phyloP scores from a whole-genome alignment of 2,329 filamentous ascomycete genomes.

The Fusarium albosuccineum region DNA sequence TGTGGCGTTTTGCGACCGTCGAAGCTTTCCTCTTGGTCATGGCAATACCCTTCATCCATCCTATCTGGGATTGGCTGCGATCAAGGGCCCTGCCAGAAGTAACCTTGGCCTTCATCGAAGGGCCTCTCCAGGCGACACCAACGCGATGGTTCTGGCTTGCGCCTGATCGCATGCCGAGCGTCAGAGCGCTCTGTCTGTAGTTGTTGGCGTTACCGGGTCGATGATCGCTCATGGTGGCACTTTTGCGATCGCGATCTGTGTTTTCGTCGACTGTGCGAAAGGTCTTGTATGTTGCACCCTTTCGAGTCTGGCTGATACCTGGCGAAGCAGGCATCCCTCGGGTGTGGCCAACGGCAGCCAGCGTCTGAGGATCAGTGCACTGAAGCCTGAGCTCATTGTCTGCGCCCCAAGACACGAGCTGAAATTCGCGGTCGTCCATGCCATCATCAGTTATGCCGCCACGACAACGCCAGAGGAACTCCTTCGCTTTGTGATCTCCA shows the following conservation, averaged over 20 bases:
- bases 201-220: constrained; percentile 60
- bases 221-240: constrained; percentile 72
- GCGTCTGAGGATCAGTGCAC: constrained; percentile 73
- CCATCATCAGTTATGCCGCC: constrained; percentile 75
- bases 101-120: constrained; percentile 70
- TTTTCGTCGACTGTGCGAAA: constrained; percentile 80
- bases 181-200: constrained; percentile 59
- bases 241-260: constrained; percentile 68
- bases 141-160: constrained; percentile 47
- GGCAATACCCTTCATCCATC: constrained; percentile 78
- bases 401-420: constrained; percentile 92
- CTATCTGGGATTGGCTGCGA: constrained; percentile 69
- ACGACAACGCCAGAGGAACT: constrained; percentile 89
- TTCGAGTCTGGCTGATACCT: constrained; percentile 80
- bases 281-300: constrained; percentile 86
- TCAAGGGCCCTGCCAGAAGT: constrained; percentile 57
- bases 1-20: constrained; percentile 58
- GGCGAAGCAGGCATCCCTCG: constrained; percentile 75
- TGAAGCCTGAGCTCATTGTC: constrained; percentile 87
- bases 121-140: constrained; percentile 64
- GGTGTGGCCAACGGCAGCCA: constrained; percentile 78
- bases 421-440: constrained; percentile 89
- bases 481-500: constrained; percentile 80
- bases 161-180: constrained; percentile 58
- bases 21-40: constrained; percentile 69